Evolutionary conservation across 1,139 yeast genomes (phyloP).

Genomic region (Zygosaccharomyces sapae): DNA sequence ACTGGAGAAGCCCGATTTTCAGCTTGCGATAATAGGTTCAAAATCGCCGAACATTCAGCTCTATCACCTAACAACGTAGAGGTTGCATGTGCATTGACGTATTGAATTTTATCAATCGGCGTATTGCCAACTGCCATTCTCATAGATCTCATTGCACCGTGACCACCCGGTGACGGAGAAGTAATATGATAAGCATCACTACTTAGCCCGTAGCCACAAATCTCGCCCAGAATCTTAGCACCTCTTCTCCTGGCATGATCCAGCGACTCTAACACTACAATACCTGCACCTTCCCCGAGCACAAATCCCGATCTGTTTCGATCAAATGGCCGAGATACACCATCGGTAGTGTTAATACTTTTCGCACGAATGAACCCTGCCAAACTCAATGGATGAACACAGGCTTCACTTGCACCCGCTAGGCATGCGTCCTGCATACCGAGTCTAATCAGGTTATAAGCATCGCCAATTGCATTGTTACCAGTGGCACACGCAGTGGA

Average conservation of each 20-base stretch:
- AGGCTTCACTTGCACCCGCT: slow-evolving; percentile 90
- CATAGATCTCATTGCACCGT: slow-evolving; percentile 86
- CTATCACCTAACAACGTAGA: slow-evolving; percentile 85
- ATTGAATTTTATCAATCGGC: slow-evolving; percentile 51
- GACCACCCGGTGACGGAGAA: slow-evolving; percentile 78
- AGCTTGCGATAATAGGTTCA: slow-evolving; percentile 41
- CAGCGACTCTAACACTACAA: slow-evolving; percentile 67
- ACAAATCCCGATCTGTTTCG: slow-evolving; percentile 79
- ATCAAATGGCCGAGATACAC: slow-evolving; percentile 89
- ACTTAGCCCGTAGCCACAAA: slow-evolving; percentile 81
- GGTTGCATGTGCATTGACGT: slow-evolving; percentile 96
- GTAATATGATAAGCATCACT: slow-evolving; percentile 95
- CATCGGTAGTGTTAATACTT: slow-evolving; percentile 57
- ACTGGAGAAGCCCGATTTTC: slow-evolving; percentile 33
- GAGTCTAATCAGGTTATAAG: slow-evolving; percentile 68
- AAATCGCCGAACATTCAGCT: slow-evolving; percentile 79
- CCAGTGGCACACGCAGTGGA: slow-evolving; percentile 99
- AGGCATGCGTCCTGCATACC: slow-evolving; percentile 84
- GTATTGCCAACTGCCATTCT: slow-evolving; percentile 59
- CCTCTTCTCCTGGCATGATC: slow-evolving; percentile 71
- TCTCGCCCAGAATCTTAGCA: slow-evolving; percentile 68
- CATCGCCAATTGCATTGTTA: slow-evolving; percentile 89
- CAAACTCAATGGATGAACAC: slow-evolving; percentile 79
- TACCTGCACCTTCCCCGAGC: slow-evolving; percentile 88
- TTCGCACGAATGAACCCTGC: slow-evolving; percentile 92